Percentiles rank a stretch among this genome's conserved stretches.
phyloP scores from a whole-genome alignment of 1,139 yeast species.

The Yamadazyma diddensiae region DNA sequence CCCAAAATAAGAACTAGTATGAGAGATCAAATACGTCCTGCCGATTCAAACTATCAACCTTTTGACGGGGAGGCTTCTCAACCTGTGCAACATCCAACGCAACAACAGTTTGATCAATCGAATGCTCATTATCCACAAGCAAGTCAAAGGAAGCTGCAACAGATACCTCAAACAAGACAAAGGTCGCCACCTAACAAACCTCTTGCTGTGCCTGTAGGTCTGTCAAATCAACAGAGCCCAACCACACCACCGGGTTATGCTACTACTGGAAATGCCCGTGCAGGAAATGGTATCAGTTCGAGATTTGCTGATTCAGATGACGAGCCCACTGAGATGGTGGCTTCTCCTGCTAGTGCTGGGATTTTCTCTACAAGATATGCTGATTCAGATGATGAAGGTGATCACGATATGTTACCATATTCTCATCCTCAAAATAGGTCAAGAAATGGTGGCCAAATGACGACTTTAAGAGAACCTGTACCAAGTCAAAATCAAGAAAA shows the following conservation, averaged over 20 bases:
- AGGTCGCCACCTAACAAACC: too few species aligned
- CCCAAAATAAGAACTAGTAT: conserved; percentile 11
- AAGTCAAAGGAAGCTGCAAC: conserved; percentile 5
- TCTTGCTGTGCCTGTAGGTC: too few species aligned
- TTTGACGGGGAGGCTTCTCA: conserved; percentile 2
- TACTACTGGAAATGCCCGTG: conserved; percentile 1
- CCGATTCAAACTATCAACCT: conserved; percentile 1
- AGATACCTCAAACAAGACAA: too few species aligned
- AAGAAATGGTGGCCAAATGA: conserved; percentile 8
- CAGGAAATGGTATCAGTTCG: conserved; percentile 21
- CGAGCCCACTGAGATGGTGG: conserved; percentile 28
- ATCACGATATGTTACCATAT: conserved; percentile 4
- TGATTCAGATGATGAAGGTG: conserved; percentile 50
- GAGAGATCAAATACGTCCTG: conserved; percentile 6
- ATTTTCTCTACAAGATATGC: conserved; percentile 45
- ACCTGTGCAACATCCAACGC: too few species aligned
- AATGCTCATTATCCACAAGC: too few species aligned
- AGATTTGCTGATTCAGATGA: conserved; percentile 57
- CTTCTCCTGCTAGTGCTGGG: conserved; percentile 13
- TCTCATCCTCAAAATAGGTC: conserved; percentile 7
- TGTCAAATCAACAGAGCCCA: conserved; percentile 2
- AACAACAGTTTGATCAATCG: too few species aligned
- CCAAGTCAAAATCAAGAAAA: conserved; percentile 12
- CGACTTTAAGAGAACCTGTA: conserved; percentile 10
- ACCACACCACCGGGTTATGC: too few species aligned